phyloP scores from a whole-genome alignment of 805 yeast genomes.

The Barnettozyma siamensis region DNA sequence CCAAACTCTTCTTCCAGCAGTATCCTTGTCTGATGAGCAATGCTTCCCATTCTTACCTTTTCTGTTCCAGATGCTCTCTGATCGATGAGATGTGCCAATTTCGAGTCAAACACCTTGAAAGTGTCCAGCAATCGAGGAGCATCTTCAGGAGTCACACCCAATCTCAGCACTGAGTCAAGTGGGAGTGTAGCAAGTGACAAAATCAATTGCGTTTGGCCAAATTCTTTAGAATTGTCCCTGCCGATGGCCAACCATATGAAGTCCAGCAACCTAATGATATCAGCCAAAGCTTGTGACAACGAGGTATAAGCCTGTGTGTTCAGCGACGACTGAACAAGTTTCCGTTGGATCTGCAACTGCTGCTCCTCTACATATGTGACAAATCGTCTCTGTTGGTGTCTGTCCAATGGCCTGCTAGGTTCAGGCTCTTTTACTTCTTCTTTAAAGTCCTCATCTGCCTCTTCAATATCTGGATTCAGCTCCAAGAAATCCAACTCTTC shows the following conservation, averaged over 20 bases:
- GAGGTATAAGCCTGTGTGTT: constrained; percentile 27
- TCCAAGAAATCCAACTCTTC: constrained; percentile 22
- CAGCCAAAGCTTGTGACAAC: constrained; percentile 34
- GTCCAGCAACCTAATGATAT: constrained; percentile 43
- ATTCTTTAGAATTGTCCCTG: constrained; percentile 12
- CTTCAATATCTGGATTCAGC: constrained; percentile 21
- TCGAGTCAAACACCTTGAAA: constrained; percentile 34
- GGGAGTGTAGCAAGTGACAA: constrained; percentile 62
- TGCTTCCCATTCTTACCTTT: constrained; percentile 31
- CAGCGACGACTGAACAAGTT: constrained; percentile 40
- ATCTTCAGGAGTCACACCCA: constrained; percentile 25
- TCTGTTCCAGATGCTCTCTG: constrained; percentile 43
- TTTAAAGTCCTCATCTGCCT: constrained; percentile 12
- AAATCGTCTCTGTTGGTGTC: constrained; percentile 51
- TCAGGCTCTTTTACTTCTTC: constrained; percentile 5
- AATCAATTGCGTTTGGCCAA: constrained; percentile 60
- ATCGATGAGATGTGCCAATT: constrained; percentile 34
- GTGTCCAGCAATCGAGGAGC: constrained; percentile 33
- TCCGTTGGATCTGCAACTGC: constrained; percentile 48
- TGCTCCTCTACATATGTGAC: constrained; percentile 49
- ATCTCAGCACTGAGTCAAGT: constrained; percentile 51
- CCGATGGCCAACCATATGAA: constrained; percentile 60
- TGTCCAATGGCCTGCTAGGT: constrained; percentile 25
- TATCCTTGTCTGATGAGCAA: constrained; percentile 47
- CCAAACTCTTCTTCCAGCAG: constrained; percentile 33